Base-by-base conservation (phyloP, 2,329 filamentous ascomycete species). In the Chalaropsis ovoidea region DNA sequence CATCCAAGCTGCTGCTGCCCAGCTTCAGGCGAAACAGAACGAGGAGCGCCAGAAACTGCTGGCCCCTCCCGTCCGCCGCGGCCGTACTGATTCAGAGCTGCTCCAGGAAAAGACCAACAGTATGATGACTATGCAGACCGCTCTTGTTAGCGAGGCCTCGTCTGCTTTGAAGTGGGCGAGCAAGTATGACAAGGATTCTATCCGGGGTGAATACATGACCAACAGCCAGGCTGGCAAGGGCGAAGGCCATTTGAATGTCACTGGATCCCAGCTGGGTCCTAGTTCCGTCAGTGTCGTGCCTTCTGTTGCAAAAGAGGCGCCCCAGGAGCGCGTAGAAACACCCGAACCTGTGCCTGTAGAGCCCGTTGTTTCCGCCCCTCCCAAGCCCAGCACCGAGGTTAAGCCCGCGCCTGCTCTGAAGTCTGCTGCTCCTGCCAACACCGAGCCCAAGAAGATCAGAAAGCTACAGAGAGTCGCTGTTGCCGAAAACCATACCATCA, bases 141-240 rank as follows among this genome's bases (percentile, higher is more conserved):
- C 86, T 64, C 87, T 97, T 68, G 81, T 92, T 71, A 90, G 81
- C 64, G 94, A 96, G 74, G 93, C 92, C 19, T 94, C 89, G 8
- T 89, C 91, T 27, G 94, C 94, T 0, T 87, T 99, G 86, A 95
- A 96, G 75, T 99, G 94, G 94, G 90, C 93, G 41, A 93, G 82
- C 75, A 91, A 91, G 71, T 97, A 96, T 73, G 94, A 97, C 76
- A 95, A 94, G 76, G 86, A 94, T 71, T 81, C 87, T 7, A 87
- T 95, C 68, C 86, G 91, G 64, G 86, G 90, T 69, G 86, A 89
- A n/a, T 97, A 97, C 75, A 80, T 97, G 63, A 83, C 85, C 58
- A 86, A 95, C 72, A 78, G 77, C 61, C 84, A 81, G 69, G 86
- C 88, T 52, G 91, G 92, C 24, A 88, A 84, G 67, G 89, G 89